These are phyloP conservation scores for Aspergillus proliferans DNA, from an alignment of 2,329 filamentous ascomycete species.

Conservation along the genomic window DNA sequence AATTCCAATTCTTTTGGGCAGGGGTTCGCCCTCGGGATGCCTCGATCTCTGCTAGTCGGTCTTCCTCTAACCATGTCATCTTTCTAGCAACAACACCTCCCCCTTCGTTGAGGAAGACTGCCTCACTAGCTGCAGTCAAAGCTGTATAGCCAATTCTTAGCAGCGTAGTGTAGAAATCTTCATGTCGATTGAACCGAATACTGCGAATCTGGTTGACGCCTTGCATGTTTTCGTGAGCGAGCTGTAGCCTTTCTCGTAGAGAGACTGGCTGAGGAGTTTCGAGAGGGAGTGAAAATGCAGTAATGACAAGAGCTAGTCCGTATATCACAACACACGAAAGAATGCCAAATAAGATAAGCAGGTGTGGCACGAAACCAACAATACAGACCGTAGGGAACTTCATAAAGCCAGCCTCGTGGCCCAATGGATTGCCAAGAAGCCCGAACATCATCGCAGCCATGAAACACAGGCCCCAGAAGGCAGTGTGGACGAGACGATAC, in stretches of 20 bases:
- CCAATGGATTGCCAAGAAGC: constrained; percentile 48
- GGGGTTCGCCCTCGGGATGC: constrained; percentile 28
- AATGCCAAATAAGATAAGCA: constrained; percentile 80
- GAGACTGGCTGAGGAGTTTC: constrained; percentile 41
- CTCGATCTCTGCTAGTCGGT: constrained; percentile 72
- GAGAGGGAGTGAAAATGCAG: constrained; percentile 60
- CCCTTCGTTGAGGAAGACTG: constrained; percentile 91
- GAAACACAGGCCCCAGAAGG: constrained; percentile 83
- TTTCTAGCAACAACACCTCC: constrained; percentile 64
- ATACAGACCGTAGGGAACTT: constrained; percentile 92
- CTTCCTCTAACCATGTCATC: constrained; percentile 88
- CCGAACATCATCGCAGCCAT: constrained; percentile 81
- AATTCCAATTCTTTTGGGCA: constrained; percentile 9
- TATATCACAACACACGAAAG: constrained; percentile 71
- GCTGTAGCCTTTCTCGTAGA: constrained; percentile 55
- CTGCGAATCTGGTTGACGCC: constrained; percentile 80
- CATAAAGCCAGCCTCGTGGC: constrained; percentile 56
- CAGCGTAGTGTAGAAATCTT: constrained; percentile 92
- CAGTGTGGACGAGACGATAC: constrained; percentile 79
- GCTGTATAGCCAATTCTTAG: constrained; percentile 81
- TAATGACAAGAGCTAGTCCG: constrained; percentile 65
- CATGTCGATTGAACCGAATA: constrained; percentile 72
- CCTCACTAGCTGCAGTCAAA: constrained; percentile 88
- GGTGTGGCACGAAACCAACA: constrained; percentile 87
- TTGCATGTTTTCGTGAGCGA: constrained; percentile 83